Evolutionary conservation across 495 filamentous ascomycete genomes (phyloP).

Genomic region (Mytilinidion resinicola): DNA sequence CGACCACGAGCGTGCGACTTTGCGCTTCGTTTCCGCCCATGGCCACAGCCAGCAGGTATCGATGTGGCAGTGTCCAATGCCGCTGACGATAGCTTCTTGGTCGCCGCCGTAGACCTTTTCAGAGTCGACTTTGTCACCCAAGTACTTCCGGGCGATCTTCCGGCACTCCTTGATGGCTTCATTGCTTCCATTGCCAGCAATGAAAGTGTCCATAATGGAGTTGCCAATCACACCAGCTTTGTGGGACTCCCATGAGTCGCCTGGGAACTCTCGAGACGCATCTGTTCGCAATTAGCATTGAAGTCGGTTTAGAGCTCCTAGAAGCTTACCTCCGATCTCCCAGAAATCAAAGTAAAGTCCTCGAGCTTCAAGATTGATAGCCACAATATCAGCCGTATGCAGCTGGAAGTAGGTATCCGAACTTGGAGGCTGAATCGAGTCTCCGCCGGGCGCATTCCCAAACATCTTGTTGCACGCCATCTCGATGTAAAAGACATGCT

Average conservation of each 20-base stretch:
- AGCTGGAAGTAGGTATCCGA: slow-evolving; percentile 75
- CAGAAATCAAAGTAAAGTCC: slow-evolving; percentile 86
- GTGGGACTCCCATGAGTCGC: slow-evolving; percentile 59
- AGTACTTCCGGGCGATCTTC: slow-evolving; percentile 72
- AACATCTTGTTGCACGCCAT: slow-evolving; percentile 99
- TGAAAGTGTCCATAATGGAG: slow-evolving; percentile 82
- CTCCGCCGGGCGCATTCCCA: slow-evolving; percentile 79
- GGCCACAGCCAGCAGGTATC: slow-evolving; percentile 99
- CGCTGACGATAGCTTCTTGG: slow-evolving; percentile 69
- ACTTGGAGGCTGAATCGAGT: slow-evolving; percentile 80
- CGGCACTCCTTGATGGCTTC: slow-evolving; percentile 72
- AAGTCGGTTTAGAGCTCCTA: no score
- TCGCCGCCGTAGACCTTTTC: slow-evolving; percentile 74
- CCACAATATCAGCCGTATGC: slow-evolving; percentile 74
- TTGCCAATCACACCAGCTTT: slow-evolving; percentile 76
- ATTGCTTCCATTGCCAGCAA: slow-evolving; percentile 64
- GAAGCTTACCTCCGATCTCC: slow-evolving; percentile 65
- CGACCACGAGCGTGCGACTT: slow-evolving; percentile 92
- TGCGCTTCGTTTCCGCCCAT: slow-evolving; percentile 97
- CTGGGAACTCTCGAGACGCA: slow-evolving; percentile 35
- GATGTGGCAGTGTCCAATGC: slow-evolving; percentile 93
- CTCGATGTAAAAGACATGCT: slow-evolving; percentile 88
- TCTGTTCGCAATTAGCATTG: slow-evolving; percentile 17
- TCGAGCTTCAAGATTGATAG: slow-evolving; percentile 77
- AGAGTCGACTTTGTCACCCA: slow-evolving; percentile 76